A percentile compares a stretch with the other conserved stretches of the same genome.
Evolutionary conservation across 2,329 filamentous ascomycete genomes (phyloP).

Genomic region (Botrytis fragariae): DNA sequence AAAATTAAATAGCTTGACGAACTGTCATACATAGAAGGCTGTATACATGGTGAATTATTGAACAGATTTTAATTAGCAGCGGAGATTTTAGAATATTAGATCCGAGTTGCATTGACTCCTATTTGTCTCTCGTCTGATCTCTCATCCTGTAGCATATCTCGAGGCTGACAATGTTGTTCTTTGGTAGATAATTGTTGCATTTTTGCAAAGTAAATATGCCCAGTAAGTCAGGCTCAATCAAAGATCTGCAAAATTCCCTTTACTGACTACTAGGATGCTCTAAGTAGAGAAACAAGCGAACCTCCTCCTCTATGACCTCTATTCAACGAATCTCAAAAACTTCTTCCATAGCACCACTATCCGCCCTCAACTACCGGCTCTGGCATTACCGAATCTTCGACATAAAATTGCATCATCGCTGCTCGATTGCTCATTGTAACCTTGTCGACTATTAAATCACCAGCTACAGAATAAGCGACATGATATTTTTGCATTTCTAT

Average conservation of each 20-base stretch:
- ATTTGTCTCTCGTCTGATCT: slow-evolving; percentile 4
- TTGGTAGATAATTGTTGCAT: neutral
- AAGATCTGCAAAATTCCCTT: neutral
- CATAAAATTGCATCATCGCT: neutral
- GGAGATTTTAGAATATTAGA: neutral
- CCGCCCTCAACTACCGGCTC: fast-evolving
- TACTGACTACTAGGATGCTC: neutral
- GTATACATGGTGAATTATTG: neutral
- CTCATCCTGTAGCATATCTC: neutral
- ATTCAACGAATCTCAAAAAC: neutral
- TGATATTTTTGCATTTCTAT: neutral
- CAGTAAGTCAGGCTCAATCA: neutral
- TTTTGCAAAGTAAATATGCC: neutral
- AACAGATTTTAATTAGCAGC: neutral
- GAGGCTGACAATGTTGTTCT: neutral
- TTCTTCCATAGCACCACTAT: neutral
- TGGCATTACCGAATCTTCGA: neutral
- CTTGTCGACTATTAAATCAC: neutral
- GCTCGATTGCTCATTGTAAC: neutral
- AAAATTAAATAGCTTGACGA: neutral
- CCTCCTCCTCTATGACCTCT: neutral
- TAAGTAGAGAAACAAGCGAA: neutral
- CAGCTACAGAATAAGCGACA: neutral
- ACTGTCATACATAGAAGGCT: neutral
- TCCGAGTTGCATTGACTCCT: neutral